Evolutionary conservation across 495 filamentous ascomycete species (phyloP).

Genomic region (Xylaria curta): DNA sequence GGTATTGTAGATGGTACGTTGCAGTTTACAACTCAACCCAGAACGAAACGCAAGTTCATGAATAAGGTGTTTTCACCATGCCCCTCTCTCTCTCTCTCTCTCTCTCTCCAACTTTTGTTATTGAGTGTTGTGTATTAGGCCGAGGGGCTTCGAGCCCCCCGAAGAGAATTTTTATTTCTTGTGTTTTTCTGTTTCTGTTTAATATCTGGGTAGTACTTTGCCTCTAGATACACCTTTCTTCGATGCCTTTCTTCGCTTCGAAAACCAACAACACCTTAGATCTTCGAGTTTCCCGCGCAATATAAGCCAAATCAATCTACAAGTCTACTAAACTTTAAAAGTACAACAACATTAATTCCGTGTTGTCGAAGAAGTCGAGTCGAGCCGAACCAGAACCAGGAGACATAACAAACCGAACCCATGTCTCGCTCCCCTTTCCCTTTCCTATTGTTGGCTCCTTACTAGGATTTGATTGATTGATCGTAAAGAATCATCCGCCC

Average conservation of each 20-base stretch:
- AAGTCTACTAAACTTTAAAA: constrained; percentile 16
- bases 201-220: constrained; percentile 30
- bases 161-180: constrained; percentile 39
- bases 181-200: background rate
- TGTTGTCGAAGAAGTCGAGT: background rate
- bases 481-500: too few relatives aligned
- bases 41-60: background rate
- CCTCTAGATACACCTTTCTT: constrained; percentile 39
- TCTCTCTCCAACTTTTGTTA: too few relatives aligned
- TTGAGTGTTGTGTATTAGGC: background rate
- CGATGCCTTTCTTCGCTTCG: background rate
- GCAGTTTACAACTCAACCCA: background rate
- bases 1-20: background rate
- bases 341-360: background rate
- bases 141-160: constrained; percentile 31
- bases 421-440: background rate
- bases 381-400: background rate
- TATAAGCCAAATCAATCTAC: constrained; percentile 16
- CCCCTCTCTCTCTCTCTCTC: background rate
- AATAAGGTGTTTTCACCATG: background rate
- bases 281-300: too few relatives aligned
- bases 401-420: constrained; percentile 3
- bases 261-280: background rate
- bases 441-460: constrained; percentile 1
- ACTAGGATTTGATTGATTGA: background rate